phyloP scores from a whole-genome alignment of 768 basidiomycete species.

The Lyophyllum shimeji region DNA sequence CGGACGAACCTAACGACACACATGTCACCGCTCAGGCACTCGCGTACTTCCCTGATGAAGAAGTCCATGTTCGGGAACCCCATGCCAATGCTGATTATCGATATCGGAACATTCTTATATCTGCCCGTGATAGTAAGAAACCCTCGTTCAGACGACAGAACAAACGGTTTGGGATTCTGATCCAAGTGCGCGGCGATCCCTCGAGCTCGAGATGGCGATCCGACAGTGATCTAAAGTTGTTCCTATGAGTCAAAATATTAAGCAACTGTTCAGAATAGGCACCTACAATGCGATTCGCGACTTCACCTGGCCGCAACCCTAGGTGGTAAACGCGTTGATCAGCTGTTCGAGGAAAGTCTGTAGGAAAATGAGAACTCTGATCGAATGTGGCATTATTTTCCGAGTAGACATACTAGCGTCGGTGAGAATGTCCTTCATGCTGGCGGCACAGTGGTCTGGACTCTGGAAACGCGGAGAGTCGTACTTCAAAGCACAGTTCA shows the following conservation, averaged over 20 bases:
- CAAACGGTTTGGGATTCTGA: conserved; percentile 56
- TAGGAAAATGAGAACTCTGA: background rate
- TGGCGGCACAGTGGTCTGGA: background rate
- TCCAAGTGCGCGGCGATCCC: conserved; percentile 63
- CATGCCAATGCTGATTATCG: conserved; percentile 83
- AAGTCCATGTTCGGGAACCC: conserved; percentile 83
- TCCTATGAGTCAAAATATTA: background rate
- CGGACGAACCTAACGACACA: conserved; percentile 44
- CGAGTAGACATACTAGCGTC: conserved; percentile 60
- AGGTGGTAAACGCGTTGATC: conserved; percentile 81
- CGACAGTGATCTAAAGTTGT: conserved; percentile 63
- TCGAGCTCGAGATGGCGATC: conserved; percentile 66
- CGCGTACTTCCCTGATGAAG: conserved; percentile 78
- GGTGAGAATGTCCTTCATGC: conserved; percentile 42
- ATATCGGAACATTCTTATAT: conserved; percentile 62
- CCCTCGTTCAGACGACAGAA: conserved; percentile 68
- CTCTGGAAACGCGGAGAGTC: background rate
- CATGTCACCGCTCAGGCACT: conserved; percentile 67
- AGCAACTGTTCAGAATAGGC: background rate
- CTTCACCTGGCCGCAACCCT: conserved; percentile 71
- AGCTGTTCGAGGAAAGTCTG: conserved; percentile 76
- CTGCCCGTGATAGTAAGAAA: conserved; percentile 73
- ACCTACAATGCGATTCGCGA: conserved; percentile 77
- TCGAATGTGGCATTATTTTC: background rate
- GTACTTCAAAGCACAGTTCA: too few relatives aligned